Evolutionary conservation across 140 eudicot species (phyloP), one percentile per base, ranked within the genome.

Genomic region (Senecio squalidus): DNA sequence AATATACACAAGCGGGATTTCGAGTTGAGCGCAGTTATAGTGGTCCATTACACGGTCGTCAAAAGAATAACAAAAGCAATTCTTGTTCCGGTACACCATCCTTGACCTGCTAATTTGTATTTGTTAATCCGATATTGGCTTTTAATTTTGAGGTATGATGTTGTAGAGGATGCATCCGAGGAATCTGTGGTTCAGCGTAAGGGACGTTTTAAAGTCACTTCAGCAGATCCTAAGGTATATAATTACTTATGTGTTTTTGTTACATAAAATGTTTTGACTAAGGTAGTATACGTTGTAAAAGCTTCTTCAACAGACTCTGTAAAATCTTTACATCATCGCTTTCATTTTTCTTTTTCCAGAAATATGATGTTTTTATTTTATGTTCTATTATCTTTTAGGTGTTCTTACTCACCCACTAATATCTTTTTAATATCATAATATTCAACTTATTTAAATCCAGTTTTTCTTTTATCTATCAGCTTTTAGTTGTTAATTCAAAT

Each of bases 151-250:
- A 15, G 5, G 44, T 27, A 6, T 57, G 48, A 44, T 67, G 63
- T 66, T 80, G 84, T 76, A 71, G 98, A 91, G 47, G 96, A 91
- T 72, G 66, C 76, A 30, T 69, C 89, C 1, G 97, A 90, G 68
- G 84, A 82, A 33, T 82, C 96, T 54, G 72, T 72, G 60, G 75
- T 91, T 48, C 88, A 86, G 64, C 91, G 88, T 20, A 86, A 68
- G 78, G 98, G 98, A 13, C 98, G 98, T 55, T 91, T 91, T 65
- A 79, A 91, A 75, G 92, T 91, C 74, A 83, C 86, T 50, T 83
- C 96, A 50, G 96, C 88, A 59, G 98, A 91, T 23, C 58, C 64
- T 17, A 74, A 74, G 75, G 79, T 60, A 60, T 44, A 33, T 4
- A 26, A 26, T 59, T 13, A 13, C 44, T 69, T 68, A n/a, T n/a